Conservation (phyloP, 331 rosid genomes). For the Acacia pycnantha region DNA sequence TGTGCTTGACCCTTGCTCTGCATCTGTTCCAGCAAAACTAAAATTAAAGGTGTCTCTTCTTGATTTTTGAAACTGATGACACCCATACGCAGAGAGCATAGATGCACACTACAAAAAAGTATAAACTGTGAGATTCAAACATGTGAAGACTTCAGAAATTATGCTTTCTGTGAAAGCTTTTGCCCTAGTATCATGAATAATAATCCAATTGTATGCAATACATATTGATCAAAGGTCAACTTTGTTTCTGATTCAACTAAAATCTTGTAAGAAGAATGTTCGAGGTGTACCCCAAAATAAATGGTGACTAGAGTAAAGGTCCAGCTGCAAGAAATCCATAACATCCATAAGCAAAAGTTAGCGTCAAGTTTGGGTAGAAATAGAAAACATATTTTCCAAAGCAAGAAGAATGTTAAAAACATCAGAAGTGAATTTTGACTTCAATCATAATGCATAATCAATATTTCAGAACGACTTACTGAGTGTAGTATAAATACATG, state of each 20-base stretch:
- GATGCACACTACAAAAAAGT: slow-evolving; percentile 61
- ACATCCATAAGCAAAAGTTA: slow-evolving; percentile 20
- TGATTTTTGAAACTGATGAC: slow-evolving; percentile 42
- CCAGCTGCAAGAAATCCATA: slow-evolving; percentile 62
- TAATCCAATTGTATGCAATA: background rate
- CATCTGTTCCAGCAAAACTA: slow-evolving; percentile 38
- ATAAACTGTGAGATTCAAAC: slow-evolving; percentile 19
- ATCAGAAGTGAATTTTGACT: background rate
- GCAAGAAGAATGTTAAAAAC: background rate
- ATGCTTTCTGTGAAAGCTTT: background rate
- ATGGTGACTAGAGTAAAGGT: slow-evolving; percentile 67
- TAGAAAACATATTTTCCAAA: slow-evolving; percentile 15
- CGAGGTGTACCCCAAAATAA: slow-evolving; percentile 67
- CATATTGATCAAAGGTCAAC: background rate
- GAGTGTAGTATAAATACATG: slow-evolving; percentile 68
- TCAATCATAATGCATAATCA: slow-evolving; percentile 1
- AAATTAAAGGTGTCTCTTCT: slow-evolving; percentile 21
- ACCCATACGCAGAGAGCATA: slow-evolving; percentile 61
- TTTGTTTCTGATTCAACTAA: slow-evolving; percentile 1
- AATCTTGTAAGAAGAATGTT: slow-evolving; percentile 25
- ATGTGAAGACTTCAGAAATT: background rate
- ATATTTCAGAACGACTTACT: slow-evolving; percentile 50
- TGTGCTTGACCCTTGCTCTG: slow-evolving; percentile 52
- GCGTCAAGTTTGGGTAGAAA: slow-evolving; percentile 1
- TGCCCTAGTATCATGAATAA: background rate